phyloP scores from a whole-genome alignment of 2,329 filamentous ascomycete genomes.

The Cordyceps farinosa region DNA sequence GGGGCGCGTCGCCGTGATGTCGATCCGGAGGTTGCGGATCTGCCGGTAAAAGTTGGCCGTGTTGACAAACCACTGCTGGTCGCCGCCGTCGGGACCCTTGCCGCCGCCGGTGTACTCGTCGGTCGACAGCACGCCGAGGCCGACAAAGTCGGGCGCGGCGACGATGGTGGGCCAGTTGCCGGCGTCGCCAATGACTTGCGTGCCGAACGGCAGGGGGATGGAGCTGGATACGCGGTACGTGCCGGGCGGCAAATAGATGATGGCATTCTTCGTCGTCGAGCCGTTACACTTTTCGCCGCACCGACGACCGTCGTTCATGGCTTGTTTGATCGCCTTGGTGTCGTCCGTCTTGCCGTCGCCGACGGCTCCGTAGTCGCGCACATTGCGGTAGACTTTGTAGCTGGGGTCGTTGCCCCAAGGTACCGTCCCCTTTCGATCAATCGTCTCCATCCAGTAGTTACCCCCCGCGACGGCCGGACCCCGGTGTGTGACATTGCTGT shows the following conservation, averaged over 20 bases:
- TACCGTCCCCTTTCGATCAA: too few species aligned
- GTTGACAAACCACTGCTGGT: not conserved
- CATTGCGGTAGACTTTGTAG: slow-evolving; percentile 66
- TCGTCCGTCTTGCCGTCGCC: slow-evolving; percentile 58
- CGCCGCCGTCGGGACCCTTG: too few species aligned
- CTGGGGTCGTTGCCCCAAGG: too few species aligned
- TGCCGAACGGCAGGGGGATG: slow-evolving; percentile 20
- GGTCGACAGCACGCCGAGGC: not conserved
- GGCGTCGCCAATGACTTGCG: slow-evolving; percentile 36
- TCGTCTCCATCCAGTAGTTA: too few species aligned
- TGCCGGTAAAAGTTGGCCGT: slow-evolving; percentile 5
- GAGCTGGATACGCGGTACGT: slow-evolving; percentile 21
- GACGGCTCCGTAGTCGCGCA: slow-evolving; percentile 70
- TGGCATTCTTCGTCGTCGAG: slow-evolving; percentile 8
- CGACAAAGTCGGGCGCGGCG: not conserved
- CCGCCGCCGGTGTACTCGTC: not conserved
- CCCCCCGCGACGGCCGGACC: too few species aligned
- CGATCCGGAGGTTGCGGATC: slow-evolving; percentile 14
- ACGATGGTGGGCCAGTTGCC: not conserved
- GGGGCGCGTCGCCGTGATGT: not conserved
- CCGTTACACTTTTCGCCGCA: slow-evolving; percentile 29
- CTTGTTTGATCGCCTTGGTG: slow-evolving; percentile 51
- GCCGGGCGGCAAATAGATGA: slow-evolving; percentile 23
- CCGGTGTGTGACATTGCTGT: too few species aligned
- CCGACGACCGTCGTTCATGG: slow-evolving; percentile 38